A percentile compares a stretch with the other conserved stretches of the same genome.
Evolutionary conservation across 2,329 filamentous ascomycete genomes (phyloP).

Genomic region (Fusarium chlamydosporum): DNA sequence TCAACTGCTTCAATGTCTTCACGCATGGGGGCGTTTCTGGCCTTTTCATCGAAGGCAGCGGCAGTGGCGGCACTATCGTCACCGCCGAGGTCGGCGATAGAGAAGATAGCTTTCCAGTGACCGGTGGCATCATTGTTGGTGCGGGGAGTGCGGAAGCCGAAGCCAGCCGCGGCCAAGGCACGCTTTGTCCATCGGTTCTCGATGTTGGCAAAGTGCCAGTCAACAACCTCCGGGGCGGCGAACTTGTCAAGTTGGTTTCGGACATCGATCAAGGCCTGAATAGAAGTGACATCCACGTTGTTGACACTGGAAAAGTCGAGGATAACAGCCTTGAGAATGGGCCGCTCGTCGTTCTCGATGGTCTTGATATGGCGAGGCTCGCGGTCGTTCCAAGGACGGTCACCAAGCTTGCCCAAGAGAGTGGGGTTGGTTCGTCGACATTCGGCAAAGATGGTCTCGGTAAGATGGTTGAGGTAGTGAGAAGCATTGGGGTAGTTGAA

Average conservation of each 20-base stretch:
- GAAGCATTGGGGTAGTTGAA: conserved; percentile 71
- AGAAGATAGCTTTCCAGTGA: conserved; percentile 84
- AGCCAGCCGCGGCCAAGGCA: conserved; percentile 68
- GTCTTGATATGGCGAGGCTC: conserved; percentile 57
- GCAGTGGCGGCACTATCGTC: conserved; percentile 69
- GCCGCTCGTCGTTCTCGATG: conserved; percentile 57
- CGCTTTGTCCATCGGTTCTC: conserved; percentile 69
- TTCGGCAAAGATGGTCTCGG: conserved; percentile 60
- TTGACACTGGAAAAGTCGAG: conserved; percentile 70
- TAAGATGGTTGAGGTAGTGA: conserved; percentile 65
- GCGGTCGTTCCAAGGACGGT: conserved; percentile 72
- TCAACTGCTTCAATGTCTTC: conserved; percentile 52
- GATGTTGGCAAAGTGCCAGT: conserved; percentile 68
- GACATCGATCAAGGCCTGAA: conserved; percentile 68
- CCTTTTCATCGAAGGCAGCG: conserved; percentile 74
- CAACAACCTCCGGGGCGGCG: conserved; percentile 61
- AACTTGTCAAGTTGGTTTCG: conserved; percentile 68
- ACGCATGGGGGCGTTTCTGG: conserved; percentile 33
- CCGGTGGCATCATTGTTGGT: conserved; percentile 45
- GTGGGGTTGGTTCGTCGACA: conserved; percentile 62
- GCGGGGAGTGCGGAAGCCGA: conserved; percentile 60
- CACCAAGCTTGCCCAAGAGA: conserved; percentile 62
- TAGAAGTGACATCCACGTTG: conserved; percentile 68
- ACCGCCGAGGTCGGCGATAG: conserved; percentile 87
- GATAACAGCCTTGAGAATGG: conserved; percentile 68